Percentiles rank a stretch among this genome's conserved stretches.
phyloP scores from a whole-genome alignment of 768 basidiomycete species.

The Candolleomyces eurysporus region DNA sequence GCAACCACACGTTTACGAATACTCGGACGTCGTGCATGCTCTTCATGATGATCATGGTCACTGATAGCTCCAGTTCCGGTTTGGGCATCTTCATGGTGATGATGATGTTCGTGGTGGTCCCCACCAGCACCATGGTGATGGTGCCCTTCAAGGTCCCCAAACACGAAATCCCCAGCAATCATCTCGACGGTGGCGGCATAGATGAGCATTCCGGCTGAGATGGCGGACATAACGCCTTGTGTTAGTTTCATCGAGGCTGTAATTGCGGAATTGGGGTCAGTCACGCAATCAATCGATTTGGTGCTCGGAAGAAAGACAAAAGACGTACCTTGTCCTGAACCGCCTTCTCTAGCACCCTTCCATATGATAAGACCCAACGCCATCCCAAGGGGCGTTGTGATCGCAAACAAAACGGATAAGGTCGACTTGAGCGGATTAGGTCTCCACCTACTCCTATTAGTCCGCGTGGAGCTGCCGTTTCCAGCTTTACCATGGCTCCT shows the following conservation, averaged over 20 bases:
- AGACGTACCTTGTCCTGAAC: slow-evolving; percentile 18
- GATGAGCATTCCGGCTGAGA: slow-evolving; percentile 81
- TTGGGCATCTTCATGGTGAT: slow-evolving; percentile 14
- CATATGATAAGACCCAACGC: slow-evolving; percentile 53
- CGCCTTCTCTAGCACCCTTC: slow-evolving; percentile 24
- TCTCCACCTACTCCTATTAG: neutral
- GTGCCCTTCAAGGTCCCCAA: slow-evolving; percentile 53
- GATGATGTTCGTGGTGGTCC: slow-evolving; percentile 25
- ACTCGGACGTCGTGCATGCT: slow-evolving; percentile 14
- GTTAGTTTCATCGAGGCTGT: slow-evolving; percentile 50
- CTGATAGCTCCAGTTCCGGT: no score
- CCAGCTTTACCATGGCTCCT: no score
- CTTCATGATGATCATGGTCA: slow-evolving; percentile 2
- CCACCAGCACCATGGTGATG: slow-evolving; percentile 23
- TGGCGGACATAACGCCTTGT: slow-evolving; percentile 77
- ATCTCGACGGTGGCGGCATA: slow-evolving; percentile 85
- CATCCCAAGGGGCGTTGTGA: slow-evolving; percentile 75
- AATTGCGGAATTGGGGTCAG: slow-evolving; percentile 1
- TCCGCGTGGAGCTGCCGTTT: no score
- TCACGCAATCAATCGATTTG: neutral
- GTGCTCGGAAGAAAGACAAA: neutral
- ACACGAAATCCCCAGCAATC: slow-evolving; percentile 83
- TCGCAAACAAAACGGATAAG: slow-evolving; percentile 62
- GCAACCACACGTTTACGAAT: slow-evolving; percentile 51
- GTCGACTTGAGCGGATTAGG: slow-evolving; percentile 40